A percentile compares a stretch with the other conserved stretches of the same genome.
phyloP scores from a whole-genome alignment of 2,329 filamentous ascomycete species.

The Pseudopyrenochaeta lycopersici region DNA sequence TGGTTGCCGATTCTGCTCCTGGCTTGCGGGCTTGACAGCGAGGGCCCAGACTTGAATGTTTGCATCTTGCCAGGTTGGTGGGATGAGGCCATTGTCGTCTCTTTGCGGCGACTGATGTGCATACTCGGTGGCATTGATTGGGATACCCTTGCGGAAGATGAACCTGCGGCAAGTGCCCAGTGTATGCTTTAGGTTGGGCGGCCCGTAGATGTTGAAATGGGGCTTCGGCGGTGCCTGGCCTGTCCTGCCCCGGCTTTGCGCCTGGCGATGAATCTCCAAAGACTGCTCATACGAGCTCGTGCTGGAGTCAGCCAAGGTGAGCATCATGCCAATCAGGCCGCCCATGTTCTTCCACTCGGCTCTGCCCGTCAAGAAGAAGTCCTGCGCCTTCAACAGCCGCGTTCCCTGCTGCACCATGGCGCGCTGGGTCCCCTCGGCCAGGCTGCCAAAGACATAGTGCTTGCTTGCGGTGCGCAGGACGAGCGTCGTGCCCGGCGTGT shows the following conservation, averaged over 20 bases:
- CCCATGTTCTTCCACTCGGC: conserved; percentile 80
- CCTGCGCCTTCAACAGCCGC: conserved; percentile 70
- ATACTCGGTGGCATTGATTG: conserved; percentile 76
- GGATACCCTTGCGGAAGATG: conserved; percentile 84
- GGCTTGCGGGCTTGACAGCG: conserved; percentile 59
- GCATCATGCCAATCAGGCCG: conserved; percentile 83
- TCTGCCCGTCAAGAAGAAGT: conserved; percentile 84
- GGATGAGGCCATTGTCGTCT: conserved; percentile 45
- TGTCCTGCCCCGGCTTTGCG: conserved; percentile 23
- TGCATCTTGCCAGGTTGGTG: conserved; percentile 77
- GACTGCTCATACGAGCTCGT: conserved; percentile 58
- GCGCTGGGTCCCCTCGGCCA: conserved; percentile 86
- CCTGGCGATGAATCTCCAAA: conserved; percentile 45
- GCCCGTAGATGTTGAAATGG: conserved; percentile 72
- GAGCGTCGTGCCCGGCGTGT: conserved; percentile 82
- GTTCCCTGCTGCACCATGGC: conserved; percentile 74
- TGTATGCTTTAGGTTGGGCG: conserved; percentile 79
- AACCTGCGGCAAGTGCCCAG: conserved; percentile 86
- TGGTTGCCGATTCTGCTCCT: conserved; percentile 10
- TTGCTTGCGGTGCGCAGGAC: conserved; percentile 75
- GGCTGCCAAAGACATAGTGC: conserved; percentile 84
- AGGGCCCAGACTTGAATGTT: conserved; percentile 88
- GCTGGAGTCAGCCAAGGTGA: conserved; percentile 79
- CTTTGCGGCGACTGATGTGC: conserved; percentile 30
- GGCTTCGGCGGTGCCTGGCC: conserved; percentile 28